Percentiles rank a stretch among this genome's conserved stretches.
phyloP scores from a whole-genome alignment of 1,284 basidiomycete species.

The Moesziomyces antarcticus region DNA sequence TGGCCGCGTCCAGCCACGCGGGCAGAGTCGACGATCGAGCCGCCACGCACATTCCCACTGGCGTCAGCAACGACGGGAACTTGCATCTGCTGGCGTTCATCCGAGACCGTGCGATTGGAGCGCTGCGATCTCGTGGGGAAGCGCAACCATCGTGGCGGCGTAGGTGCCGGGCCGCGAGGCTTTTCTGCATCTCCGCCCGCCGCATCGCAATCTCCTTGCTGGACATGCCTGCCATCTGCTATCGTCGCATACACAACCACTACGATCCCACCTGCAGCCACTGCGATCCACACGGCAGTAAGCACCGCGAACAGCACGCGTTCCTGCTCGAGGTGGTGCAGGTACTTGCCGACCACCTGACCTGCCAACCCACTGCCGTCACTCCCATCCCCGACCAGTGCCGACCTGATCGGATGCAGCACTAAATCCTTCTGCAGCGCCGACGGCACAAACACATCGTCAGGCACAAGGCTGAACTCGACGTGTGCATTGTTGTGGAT shows the following conservation, averaged over 20 bases:
- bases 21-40: slow-evolving; percentile 5
- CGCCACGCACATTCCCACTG: background rate
- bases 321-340: slow-evolving; percentile 79
- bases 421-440: slow-evolving; percentile 78
- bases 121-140: background rate
- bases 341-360: slow-evolving; percentile 79
- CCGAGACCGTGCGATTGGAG: background rate
- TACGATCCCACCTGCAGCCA: slow-evolving; percentile 77
- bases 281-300: slow-evolving; percentile 80
- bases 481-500: slow-evolving; percentile 86
- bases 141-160: background rate
- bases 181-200: slow-evolving; percentile 4
- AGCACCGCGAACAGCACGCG: slow-evolving; percentile 83
- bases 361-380: slow-evolving; percentile 77
- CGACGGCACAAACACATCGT: slow-evolving; percentile 80
- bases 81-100: background rate
- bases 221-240: slow-evolving; percentile 1
- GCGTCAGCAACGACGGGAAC: background rate
- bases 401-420: slow-evolving; percentile 32
- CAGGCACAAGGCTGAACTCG: slow-evolving; percentile 79
- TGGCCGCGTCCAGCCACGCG: slow-evolving; percentile 4
- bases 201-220: background rate
- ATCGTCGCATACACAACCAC: slow-evolving; percentile 72
- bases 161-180: slow-evolving; percentile 5
- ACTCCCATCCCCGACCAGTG: slow-evolving; percentile 47